Base-by-base conservation (phyloP, 148 eudicot genomes). In the Drosera capensis region DNA sequence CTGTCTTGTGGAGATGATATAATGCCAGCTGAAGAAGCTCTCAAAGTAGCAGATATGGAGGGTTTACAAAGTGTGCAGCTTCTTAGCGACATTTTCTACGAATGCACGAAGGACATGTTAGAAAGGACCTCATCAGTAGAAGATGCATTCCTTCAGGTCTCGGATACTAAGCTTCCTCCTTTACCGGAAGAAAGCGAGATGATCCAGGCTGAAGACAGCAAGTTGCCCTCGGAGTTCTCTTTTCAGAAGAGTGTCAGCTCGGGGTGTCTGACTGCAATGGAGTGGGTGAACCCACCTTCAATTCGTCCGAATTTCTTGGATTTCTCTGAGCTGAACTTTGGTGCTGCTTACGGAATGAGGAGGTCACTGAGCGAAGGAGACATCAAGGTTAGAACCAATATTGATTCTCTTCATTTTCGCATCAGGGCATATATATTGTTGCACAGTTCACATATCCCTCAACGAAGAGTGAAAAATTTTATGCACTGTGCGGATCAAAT, bases 291-390 rank as follows among this genome's bases (percentile, higher is more conserved):
- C 16, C 70, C 70, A 41, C 56, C 70, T 50, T 43, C 58, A 11
- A 26, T 52, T 57, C 64, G 66, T 62, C 31, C 85, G 5, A 74
- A 60, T 59, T 85, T 78, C 67, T 66, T 81, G 43, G 85, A 75
- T 63, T 75, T 75, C 54, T 72, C 78, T 19, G 74, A 68, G 12
- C 20, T 75, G 38, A 88, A 81, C 49, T 69, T 85, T 52, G 72
- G 57, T 19, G 52, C 55, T 40, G 74, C 67, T 48, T 71, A 71
- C 64, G 88, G 85, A 49, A 76, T 85, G 80, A 72, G 99, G 45
- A 73, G 99, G 60, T 74, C 99, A 0, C 84, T 62, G 60, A 90
- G 97, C 59, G 97, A 90, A 45, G 93, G 95, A 54, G 97, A 90
- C 66, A 75, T 90, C 26, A 78, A 84, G 93, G 99, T 90, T 61